Evolutionary conservation across 805 yeast genomes (phyloP).

Genomic region (Torulaspora delbrueckii): DNA sequence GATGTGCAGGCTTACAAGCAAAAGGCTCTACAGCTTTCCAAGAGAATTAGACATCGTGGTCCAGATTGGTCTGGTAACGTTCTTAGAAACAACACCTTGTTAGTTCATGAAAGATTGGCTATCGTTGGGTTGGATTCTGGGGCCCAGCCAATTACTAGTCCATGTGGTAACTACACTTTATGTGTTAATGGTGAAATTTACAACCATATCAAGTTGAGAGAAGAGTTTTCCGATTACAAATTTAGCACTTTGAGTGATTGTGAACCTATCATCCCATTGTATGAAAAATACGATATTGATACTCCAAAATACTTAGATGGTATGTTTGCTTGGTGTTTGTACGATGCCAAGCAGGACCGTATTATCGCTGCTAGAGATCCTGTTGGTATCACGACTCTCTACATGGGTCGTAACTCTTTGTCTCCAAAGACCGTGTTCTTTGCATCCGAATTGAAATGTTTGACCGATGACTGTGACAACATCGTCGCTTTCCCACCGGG

Average conservation of each 20-base stretch:
- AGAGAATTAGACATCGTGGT: slow-evolving; percentile 96
- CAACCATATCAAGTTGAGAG: slow-evolving; percentile 89
- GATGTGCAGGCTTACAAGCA: slow-evolving; percentile 77
- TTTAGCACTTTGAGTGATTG: slow-evolving; percentile 90
- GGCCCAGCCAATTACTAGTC: slow-evolving; percentile 91
- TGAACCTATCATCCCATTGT: slow-evolving; percentile 94
- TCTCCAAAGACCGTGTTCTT: slow-evolving; percentile 76
- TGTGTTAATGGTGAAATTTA: slow-evolving; percentile 98
- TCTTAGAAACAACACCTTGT: slow-evolving; percentile 69
- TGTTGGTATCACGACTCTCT: slow-evolving; percentile 91
- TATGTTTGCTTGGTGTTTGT: slow-evolving; percentile 93
- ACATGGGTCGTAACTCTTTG: slow-evolving; percentile 77
- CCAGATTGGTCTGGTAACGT: slow-evolving; percentile 98
- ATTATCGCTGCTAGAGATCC: slow-evolving; percentile 98
- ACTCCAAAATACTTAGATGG: slow-evolving; percentile 94
- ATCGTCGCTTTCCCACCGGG: slow-evolving; percentile 98
- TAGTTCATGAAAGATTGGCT: slow-evolving; percentile 94
- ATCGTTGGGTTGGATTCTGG: slow-evolving; percentile 97
- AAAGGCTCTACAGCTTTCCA: slow-evolving; percentile 84
- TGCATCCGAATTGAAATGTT: slow-evolving; percentile 91
- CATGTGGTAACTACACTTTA: slow-evolving; percentile 65
- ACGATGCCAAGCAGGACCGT: slow-evolving; percentile 80
- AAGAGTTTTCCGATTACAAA: slow-evolving; percentile 62
- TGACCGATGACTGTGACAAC: slow-evolving; percentile 89
- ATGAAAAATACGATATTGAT: slow-evolving; percentile 78